These are phyloP conservation scores for Arthrobotrys entomopaga DNA, from an alignment of 2,329 filamentous ascomycete genomes.

Conservation along the genomic window DNA sequence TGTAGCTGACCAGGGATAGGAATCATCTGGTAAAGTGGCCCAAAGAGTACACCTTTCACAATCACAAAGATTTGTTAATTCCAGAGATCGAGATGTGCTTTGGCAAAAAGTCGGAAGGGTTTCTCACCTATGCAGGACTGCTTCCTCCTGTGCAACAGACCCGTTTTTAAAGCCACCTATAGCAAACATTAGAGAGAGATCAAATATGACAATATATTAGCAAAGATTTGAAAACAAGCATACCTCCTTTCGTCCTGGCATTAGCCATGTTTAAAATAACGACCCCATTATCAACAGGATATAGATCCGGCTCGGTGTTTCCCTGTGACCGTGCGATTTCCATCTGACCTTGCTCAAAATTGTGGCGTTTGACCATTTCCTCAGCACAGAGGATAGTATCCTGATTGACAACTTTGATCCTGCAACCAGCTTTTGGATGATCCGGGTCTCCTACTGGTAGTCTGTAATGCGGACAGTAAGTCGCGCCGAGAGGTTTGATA, in stretches of 20 bases:
- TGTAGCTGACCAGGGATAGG: slow-evolving; percentile 68
- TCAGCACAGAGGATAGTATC: slow-evolving; percentile 71
- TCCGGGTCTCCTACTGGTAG: slow-evolving; percentile 58
- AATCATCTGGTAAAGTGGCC: slow-evolving; percentile 64
- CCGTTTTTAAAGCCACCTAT: slow-evolving; percentile 70
- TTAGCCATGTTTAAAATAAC: slow-evolving; percentile 75
- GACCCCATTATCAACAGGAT: slow-evolving; percentile 63
- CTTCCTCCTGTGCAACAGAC: slow-evolving; percentile 74
- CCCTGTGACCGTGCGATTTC: slow-evolving; percentile 41
- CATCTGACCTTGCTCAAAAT: slow-evolving; percentile 59
- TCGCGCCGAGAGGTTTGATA: slow-evolving; percentile 61
- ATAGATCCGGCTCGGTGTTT: slow-evolving; percentile 51
- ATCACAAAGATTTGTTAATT: slow-evolving; percentile 12
- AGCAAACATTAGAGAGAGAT: neutral
- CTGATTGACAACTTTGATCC: slow-evolving; percentile 67
- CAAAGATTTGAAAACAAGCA: neutral
- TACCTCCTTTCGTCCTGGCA: slow-evolving; percentile 67
- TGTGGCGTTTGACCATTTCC: slow-evolving; percentile 59
- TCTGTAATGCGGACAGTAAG: slow-evolving; percentile 64
- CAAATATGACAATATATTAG: neutral
- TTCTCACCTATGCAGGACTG: slow-evolving; percentile 68
- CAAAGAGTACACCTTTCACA: slow-evolving; percentile 64
- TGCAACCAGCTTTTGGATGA: slow-evolving; percentile 58
- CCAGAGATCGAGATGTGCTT: slow-evolving; percentile 35
- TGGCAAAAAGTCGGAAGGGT: slow-evolving; percentile 64